Conservation (phyloP, 176 grass and related monocot genomes). For the Phoenix dactylifera region DNA sequence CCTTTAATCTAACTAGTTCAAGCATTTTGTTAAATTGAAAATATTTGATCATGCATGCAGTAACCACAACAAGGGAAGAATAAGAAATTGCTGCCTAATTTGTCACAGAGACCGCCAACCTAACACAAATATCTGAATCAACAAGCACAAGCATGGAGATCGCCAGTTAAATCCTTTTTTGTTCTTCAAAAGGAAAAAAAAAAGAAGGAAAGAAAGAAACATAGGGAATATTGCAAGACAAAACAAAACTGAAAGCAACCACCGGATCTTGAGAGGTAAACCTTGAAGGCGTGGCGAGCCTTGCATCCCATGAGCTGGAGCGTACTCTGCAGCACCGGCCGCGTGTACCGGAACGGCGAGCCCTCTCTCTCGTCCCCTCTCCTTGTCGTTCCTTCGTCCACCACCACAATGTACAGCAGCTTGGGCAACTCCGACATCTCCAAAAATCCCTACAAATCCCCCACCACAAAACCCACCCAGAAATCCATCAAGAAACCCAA, state of each 20-base stretch:
- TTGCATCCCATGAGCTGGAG: conserved; percentile 93
- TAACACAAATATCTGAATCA: not conserved
- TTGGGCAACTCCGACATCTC: conserved; percentile 35
- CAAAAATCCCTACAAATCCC: no score
- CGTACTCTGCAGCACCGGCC: conserved; percentile 71
- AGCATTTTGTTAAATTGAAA: no score
- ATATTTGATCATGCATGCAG: no score
- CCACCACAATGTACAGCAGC: conserved; percentile 75
- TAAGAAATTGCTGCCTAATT: no score
- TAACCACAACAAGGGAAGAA: no score
- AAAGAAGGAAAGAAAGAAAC: not conserved
- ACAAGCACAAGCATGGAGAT: no score
- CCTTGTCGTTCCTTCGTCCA: conserved; percentile 32
- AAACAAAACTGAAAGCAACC: not conserved
- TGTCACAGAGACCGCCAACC: not conserved
- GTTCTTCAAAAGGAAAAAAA: not conserved
- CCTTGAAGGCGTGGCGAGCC: conserved; percentile 83
- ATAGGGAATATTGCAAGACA: not conserved
- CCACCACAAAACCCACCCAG: no score
- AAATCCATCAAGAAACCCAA: no score
- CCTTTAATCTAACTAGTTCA: no score
- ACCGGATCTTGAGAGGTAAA: not conserved
- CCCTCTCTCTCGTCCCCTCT: conserved; percentile 4
- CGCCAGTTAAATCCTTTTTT: no score
- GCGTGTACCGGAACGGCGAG: conserved; percentile 80